Conservation (phyloP, 805 yeast genomes). For the Yamadazyma scolyti region DNA sequence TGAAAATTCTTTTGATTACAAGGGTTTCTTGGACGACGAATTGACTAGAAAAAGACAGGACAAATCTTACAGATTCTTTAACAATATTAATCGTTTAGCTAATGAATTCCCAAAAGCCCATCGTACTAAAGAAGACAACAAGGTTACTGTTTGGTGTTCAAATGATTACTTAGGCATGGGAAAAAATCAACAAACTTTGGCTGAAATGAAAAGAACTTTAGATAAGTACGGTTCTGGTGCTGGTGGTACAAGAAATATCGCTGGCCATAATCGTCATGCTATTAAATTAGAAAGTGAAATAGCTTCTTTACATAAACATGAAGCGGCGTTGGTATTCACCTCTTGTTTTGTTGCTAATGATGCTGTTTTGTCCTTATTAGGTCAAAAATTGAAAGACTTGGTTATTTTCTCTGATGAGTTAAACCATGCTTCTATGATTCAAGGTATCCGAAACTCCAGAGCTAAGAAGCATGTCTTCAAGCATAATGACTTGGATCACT, state of each 20-base stretch:
- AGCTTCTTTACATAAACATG: slow-evolving; percentile 91
- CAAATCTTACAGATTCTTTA: slow-evolving; percentile 92
- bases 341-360: slow-evolving; percentile 98
- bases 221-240: slow-evolving; percentile 97
- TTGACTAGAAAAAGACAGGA: slow-evolving; percentile 74
- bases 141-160: slow-evolving; percentile 98
- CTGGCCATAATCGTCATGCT: slow-evolving; percentile 95
- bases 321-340: slow-evolving; percentile 90
- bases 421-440: slow-evolving; percentile 98
- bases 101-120: slow-evolving; percentile 93
- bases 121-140: slow-evolving; percentile 65
- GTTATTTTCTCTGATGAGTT: slow-evolving; percentile 90
- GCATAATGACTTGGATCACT: slow-evolving; percentile 83
- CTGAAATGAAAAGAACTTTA: slow-evolving; percentile 74
- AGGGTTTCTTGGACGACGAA: slow-evolving; percentile 64
- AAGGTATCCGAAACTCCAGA: slow-evolving; percentile 88
- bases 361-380: slow-evolving; percentile 85
- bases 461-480: slow-evolving; percentile 85
- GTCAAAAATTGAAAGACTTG: slow-evolving; percentile 83
- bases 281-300: slow-evolving; percentile 78
- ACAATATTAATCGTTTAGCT: slow-evolving; percentile 95
- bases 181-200: slow-evolving; percentile 65
- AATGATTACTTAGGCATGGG: slow-evolving; percentile 98
- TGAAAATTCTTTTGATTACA: slow-evolving; percentile 64
- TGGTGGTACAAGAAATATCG: slow-evolving; percentile 98